Evolutionary conservation across 75 land plant species (phyloP).

Genomic region (Pseudotsuga menziesii): DNA sequence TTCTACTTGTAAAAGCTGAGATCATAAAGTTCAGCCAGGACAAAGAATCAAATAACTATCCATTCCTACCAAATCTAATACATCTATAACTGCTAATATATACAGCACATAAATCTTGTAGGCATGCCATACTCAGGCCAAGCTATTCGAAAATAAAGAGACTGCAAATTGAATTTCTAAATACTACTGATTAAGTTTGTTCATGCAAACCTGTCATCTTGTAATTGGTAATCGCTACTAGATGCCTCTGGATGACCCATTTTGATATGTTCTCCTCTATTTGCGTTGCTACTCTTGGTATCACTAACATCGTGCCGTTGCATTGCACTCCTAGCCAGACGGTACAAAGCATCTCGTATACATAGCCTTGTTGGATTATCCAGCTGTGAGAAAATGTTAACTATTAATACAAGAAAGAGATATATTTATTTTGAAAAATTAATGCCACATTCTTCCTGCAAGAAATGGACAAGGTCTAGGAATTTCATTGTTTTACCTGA

Average conservation of each 20-base stretch:
- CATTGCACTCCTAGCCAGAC: constrained; percentile 77
- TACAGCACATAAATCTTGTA: too few relatives aligned
- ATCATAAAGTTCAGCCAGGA: too few relatives aligned
- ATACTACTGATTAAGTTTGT: neutral
- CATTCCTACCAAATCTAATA: too few relatives aligned
- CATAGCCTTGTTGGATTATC: constrained; percentile 61
- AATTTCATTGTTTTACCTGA: constrained; percentile 36
- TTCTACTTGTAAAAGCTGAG: too few relatives aligned
- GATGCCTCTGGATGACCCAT: too few relatives aligned
- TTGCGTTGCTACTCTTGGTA: constrained; percentile 24
- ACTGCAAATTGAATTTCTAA: too few relatives aligned
- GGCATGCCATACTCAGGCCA: too few relatives aligned
- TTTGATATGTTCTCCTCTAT: constrained; percentile 5
- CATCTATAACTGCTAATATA: too few relatives aligned
- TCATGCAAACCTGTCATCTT: neutral
- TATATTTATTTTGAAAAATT: neutral
- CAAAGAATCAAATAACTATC: too few relatives aligned
- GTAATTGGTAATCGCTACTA: too few relatives aligned
- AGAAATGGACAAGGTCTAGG: neutral
- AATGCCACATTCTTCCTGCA: neutral
- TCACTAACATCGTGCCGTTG: constrained; percentile 47
- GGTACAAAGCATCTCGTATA: constrained; percentile 85
- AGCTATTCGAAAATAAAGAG: too few relatives aligned
- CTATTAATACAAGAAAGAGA: neutral
- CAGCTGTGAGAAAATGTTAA: constrained; percentile 42